Evolutionary conservation across 1,284 basidiomycete species (phyloP).

Genomic region (Trametes versicolor): DNA sequence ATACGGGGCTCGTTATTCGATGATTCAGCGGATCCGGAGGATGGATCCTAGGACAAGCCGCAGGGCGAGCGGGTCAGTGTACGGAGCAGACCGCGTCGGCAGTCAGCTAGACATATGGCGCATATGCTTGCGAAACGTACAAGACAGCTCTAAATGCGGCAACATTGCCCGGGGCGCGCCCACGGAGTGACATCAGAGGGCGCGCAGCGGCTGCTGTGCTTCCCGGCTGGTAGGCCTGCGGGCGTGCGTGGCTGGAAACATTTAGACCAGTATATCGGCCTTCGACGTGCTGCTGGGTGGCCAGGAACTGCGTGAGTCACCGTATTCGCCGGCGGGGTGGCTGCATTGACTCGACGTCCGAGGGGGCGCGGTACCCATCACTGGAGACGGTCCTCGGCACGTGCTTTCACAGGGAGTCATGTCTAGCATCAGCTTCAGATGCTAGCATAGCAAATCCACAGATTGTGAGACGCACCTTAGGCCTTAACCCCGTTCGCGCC

Average conservation of each 20-base stretch:
- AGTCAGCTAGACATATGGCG: slow-evolving; percentile 20
- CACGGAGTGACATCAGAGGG: slow-evolving; percentile 29
- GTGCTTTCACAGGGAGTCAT: slow-evolving; percentile 33
- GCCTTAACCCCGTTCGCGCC: slow-evolving; percentile 20
- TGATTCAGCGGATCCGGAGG: slow-evolving; percentile 37
- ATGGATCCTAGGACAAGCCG: slow-evolving; percentile 31
- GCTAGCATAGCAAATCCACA: slow-evolving; percentile 18
- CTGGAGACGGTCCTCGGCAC: slow-evolving; percentile 22
- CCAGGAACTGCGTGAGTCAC: slow-evolving; percentile 31
- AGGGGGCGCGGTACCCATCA: slow-evolving; percentile 28
- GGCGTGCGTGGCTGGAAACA: slow-evolving; percentile 15
- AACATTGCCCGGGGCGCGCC: slow-evolving; percentile 22
- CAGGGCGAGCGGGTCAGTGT: slow-evolving; percentile 11
- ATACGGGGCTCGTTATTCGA: slow-evolving; percentile 28
- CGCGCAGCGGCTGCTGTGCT: slow-evolving; percentile 34
- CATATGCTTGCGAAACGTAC: slow-evolving; percentile 25
- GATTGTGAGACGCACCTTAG: slow-evolving; percentile 23
- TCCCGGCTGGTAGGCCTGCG: slow-evolving; percentile 18
- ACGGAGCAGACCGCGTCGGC: slow-evolving; percentile 28
- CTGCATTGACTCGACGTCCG: slow-evolving; percentile 33
- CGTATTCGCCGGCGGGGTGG: slow-evolving; percentile 14
- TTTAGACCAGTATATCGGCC: slow-evolving; percentile 33
- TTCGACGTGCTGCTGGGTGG: slow-evolving; percentile 22
- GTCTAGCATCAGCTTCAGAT: slow-evolving; percentile 25
- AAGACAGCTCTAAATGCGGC: slow-evolving; percentile 26